A percentile compares a stretch with the other conserved stretches of the same genome.
phyloP scores from a whole-genome alignment of 768 basidiomycete genomes.

The Pleurotus djamor region DNA sequence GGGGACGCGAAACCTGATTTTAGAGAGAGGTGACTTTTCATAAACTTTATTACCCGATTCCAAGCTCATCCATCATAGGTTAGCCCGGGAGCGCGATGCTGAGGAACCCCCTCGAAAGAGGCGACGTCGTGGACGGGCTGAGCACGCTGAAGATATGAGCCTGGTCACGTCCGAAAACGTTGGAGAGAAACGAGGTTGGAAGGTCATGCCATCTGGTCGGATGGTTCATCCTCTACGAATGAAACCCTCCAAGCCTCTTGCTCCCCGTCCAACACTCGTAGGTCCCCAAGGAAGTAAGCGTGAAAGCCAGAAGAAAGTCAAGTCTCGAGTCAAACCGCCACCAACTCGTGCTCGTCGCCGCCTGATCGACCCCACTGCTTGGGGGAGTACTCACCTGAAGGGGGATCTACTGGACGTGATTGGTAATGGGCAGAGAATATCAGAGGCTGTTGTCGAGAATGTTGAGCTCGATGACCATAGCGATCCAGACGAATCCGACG shows the following conservation, averaged over 20 bases:
- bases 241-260: constrained; percentile 64
- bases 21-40: constrained; percentile 47
- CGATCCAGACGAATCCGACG: constrained; percentile 11
- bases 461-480: constrained; percentile 13
- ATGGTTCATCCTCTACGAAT: constrained; percentile 67
- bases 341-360: constrained; percentile 56
- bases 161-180: constrained; percentile 60
- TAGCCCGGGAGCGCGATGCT: constrained; percentile 31
- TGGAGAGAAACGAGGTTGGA: constrained; percentile 58
- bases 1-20: constrained; percentile 84
- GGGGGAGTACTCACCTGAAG: constrained; percentile 68
- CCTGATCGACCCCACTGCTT: constrained; percentile 73
- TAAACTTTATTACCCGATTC: constrained; percentile 17
- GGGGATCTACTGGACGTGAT: constrained; percentile 60
- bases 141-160: constrained; percentile 61
- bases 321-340: constrained; percentile 45
- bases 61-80: constrained; percentile 21
- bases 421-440: constrained; percentile 10
- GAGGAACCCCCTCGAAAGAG: constrained; percentile 42
- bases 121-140: constrained; percentile 31
- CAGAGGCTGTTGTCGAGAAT: constrained; percentile 11
- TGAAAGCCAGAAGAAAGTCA: constrained; percentile 33
- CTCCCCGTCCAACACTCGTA: constrained; percentile 19
- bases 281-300: constrained; percentile 16
- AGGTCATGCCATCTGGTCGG: constrained; percentile 62